These are phyloP conservation scores for Phlyctochytrium arcticum DNA, from an alignment of 192 early-diverging fungal genomes.

Conservation along the genomic window DNA sequence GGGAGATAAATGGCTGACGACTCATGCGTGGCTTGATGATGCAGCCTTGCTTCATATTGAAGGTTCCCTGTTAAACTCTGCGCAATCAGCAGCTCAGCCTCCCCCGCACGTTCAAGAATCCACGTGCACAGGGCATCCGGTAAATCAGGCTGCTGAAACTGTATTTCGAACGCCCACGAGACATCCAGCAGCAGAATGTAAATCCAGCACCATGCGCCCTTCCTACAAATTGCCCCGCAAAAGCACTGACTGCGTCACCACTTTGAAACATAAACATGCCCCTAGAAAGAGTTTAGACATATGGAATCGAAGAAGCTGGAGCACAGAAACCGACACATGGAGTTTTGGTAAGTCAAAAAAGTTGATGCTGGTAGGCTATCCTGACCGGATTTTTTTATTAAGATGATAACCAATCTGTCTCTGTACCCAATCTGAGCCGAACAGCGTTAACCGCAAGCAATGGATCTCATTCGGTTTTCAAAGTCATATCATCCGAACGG, in stretches of 20 bases:
- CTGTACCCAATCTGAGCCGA: neutral
- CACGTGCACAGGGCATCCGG: no score
- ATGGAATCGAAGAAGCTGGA: slow-evolving; percentile 20
- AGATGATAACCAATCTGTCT: neutral
- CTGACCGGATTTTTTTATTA: no score
- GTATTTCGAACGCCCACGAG: no score
- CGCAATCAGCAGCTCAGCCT: no score
- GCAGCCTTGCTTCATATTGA: slow-evolving; percentile 11
- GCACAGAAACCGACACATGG: slow-evolving; percentile 9
- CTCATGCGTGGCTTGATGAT: slow-evolving; percentile 19
- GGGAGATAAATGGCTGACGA: slow-evolving; percentile 4
- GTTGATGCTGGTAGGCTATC: no score
- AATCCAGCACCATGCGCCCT: no score
- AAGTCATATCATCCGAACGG: slow-evolving; percentile 6
- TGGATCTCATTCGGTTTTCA: slow-evolving; percentile 1
- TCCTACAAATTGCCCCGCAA: no score
- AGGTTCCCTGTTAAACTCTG: slow-evolving; percentile 1
- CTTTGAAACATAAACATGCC: no score
- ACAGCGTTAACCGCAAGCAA: neutral
- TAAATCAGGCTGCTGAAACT: no score
- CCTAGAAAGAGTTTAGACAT: slow-evolving; percentile 10
- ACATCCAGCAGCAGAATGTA: no score
- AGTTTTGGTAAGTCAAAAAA: neutral
- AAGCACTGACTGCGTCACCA: no score
- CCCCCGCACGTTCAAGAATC: no score